Base-by-base conservation (phyloP, 106 monocot species). In the Dioscorea zingiberensis region DNA sequence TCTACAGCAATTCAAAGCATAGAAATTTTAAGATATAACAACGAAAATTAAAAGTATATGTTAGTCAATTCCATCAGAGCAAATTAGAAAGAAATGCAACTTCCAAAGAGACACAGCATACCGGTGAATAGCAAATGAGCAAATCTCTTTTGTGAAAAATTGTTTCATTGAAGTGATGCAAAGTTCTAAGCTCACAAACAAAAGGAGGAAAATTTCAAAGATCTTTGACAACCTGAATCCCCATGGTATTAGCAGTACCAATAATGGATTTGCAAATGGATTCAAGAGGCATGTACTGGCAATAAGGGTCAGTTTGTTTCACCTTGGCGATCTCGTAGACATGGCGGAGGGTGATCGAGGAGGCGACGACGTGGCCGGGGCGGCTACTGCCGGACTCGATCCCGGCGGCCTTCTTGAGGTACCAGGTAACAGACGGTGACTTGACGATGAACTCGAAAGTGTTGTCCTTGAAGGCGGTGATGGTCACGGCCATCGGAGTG, bases 141-240 rank as follows among this genome's bases (percentile, higher is more conserved):
- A 6, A 38, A 8, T 38, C 9, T 38, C 10, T 38, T 6, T 8
- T 38, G 38, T 38, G 38, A 38, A 38, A 38, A 38, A 1, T n/a
- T 38, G 1, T 38, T 6, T 2, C 4, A 2, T 38, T n/a, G n/a
- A n/a, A n/a, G n/a, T n/a, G n/a, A n/a, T n/a, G n/a, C 46, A 47
- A 13, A 47, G 13, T 8, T 47, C 46, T 47, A 8, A 8, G 46
- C 46, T 47, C 13, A 13, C 46, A 47, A 47, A 13, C 46, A 47
- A 47, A 47, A 8, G 7, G 7, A 13, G 46, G n/a, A n/a, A 26
- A 58, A 58, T 22, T 30, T 63, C 45, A 63, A 29, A 63, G 63
- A 63, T 63, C 63, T 38, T 63, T 63, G 7, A 63, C 63, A n/a
- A 63, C 63, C 63, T 63, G 63, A 18, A 63, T 63, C 21, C 63